Percentiles rank a stretch among this genome's conserved stretches.
phyloP scores from a whole-genome alignment of 2,329 filamentous ascomycete species.

The Didymella sp. region DNA sequence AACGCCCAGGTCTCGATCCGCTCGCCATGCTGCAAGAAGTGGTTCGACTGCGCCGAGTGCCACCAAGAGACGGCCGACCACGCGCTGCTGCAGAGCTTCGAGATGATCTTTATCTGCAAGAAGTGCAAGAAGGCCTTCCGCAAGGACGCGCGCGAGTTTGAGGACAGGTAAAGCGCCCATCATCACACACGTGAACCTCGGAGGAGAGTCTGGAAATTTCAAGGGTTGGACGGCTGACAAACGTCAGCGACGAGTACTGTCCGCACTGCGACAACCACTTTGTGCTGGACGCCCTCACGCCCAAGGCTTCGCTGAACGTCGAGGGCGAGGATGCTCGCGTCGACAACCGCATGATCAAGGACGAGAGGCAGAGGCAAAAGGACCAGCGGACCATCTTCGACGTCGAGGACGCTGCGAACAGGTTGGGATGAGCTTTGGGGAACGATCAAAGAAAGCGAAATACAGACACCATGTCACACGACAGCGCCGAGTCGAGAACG shows the following conservation, averaged over 20 bases:
- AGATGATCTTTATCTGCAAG: conserved; percentile 97
- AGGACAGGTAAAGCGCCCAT: conserved; percentile 73
- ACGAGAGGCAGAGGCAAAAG: conserved; percentile 74
- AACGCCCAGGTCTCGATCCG: conserved; percentile 98
- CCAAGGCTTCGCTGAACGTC: conserved; percentile 81
- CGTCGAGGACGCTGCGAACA: conserved; percentile 75
- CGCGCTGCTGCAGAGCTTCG: conserved; percentile 74
- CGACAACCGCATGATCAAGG: conserved; percentile 85
- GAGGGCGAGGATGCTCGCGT: conserved; percentile 90
- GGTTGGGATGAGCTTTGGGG: conserved; percentile 67
- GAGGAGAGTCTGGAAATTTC: too few species aligned
- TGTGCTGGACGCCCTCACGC: conserved; percentile 84
- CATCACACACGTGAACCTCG: too few species aligned
- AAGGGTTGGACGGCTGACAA: too few species aligned
- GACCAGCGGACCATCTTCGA: conserved; percentile 74
- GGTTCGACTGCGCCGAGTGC: conserved; percentile 98
- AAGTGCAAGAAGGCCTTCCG: conserved; percentile 99
- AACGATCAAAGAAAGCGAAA: background rate
- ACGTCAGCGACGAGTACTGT: conserved; percentile 87
- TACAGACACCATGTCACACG: conserved; percentile 1
- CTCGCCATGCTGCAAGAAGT: conserved; percentile 94
- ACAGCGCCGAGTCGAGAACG: background rate
- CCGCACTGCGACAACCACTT: conserved; percentile 99
- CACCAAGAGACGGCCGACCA: conserved; percentile 84
- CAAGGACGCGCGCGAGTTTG: conserved; percentile 89